Evolutionary conservation across 345 rosid genomes (phyloP).

Genomic region (Eucalyptus camaldulensis): DNA sequence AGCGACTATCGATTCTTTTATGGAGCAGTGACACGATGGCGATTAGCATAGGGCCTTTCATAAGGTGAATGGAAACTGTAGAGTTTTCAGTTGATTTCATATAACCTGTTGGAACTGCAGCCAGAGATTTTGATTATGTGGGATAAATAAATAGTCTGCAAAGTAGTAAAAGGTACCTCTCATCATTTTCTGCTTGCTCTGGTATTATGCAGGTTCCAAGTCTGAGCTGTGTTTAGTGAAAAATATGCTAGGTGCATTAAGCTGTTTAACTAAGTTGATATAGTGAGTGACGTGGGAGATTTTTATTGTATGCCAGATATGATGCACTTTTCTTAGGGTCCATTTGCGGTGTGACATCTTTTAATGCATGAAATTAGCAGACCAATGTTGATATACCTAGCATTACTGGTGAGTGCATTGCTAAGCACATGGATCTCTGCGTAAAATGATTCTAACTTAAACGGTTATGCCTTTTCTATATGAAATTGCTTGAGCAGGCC

Average conservation of each 20-base stretch:
- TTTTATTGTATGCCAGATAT: not conserved
- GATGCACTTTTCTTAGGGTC: not conserved
- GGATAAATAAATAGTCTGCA: not conserved
- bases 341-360: not conserved
- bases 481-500: not conserved
- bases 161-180: not conserved
- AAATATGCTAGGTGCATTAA: not conserved
- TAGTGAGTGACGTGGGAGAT: not conserved
- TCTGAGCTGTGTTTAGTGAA: not conserved
- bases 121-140: not conserved
- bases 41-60: not conserved
- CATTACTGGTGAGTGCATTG: not conserved
- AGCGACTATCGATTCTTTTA: not conserved
- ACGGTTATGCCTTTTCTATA: not conserved
- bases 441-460: not conserved
- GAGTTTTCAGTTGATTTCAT: not conserved
- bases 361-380: not conserved
- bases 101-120: not conserved
- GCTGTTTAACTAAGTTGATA: not conserved
- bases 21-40: not conserved
- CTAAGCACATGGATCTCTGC: not conserved
- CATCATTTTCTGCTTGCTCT: not conserved
- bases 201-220: not conserved
- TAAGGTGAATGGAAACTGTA: not conserved
- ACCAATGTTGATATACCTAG: not conserved